Evolutionary conservation across 768 basidiomycete genomes (phyloP).

Genomic region (Mycena galericulata): DNA sequence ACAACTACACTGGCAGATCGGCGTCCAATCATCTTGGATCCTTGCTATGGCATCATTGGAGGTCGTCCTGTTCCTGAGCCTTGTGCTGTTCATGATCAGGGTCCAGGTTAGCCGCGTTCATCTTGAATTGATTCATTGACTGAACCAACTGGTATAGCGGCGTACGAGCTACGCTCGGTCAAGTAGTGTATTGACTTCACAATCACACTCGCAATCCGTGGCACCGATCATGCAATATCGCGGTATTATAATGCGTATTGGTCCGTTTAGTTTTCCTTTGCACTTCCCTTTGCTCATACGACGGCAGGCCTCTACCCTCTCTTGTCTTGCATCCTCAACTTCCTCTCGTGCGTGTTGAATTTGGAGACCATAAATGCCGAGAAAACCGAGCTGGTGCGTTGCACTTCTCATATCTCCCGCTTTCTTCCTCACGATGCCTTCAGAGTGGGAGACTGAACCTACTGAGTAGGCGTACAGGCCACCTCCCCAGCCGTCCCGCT

Average conservation of each 20-base stretch:
- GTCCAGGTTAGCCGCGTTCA: too few relatives aligned
- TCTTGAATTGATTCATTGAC: too few relatives aligned
- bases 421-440: too few relatives aligned
- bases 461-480: too few relatives aligned
- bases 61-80: background rate
- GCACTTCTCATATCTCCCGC: too few relatives aligned
- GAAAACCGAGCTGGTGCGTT: background rate
- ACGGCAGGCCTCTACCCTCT: slow-evolving; percentile 12
- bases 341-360: background rate
- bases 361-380: background rate
- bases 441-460: too few relatives aligned
- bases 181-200: too few relatives aligned
- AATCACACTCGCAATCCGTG: background rate
- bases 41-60: slow-evolving; percentile 8
- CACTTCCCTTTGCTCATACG: background rate
- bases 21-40: slow-evolving; percentile 1
- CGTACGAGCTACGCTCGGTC: too few relatives aligned
- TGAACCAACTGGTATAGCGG: too few relatives aligned
- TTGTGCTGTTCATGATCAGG: slow-evolving; percentile 3
- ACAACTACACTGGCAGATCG: background rate
- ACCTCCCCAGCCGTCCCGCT: too few relatives aligned
- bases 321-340: slow-evolving; percentile 6
- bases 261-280: background rate
- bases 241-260: slow-evolving; percentile 11
- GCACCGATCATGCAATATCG: slow-evolving; percentile 4